Evolutionary conservation across 495 filamentous ascomycete species (phyloP), one percentile per base, ranked within the genome.

Genomic region (Penicillium maclennaniae): DNA sequence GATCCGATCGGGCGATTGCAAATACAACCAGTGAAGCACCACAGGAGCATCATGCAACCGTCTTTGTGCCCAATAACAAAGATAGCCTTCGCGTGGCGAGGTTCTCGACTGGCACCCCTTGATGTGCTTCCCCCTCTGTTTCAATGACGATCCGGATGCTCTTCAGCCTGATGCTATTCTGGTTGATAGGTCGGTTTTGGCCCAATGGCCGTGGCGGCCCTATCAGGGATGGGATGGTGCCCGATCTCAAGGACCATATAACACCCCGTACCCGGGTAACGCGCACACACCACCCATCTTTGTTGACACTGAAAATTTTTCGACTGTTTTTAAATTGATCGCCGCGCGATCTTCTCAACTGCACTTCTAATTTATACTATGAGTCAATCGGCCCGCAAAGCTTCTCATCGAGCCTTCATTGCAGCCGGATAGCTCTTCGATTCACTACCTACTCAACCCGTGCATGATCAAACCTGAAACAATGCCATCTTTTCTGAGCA

Each of bases 221-320:
- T 67, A 67, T 67, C 53, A 62, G 48, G 48, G 45, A 20, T 26
- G 44, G 58, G 46, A 44, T 64, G 61, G 44, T 67, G 63, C 61
- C 63, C 63, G 61, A 67, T 40, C 16, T 40, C 19, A 40, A 64
- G 49, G 47, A 49, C 47, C 47, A 51, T 67, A 67, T 64, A 62
- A 14, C 60, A 59, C 53, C 60, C 52, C 47, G 50, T 28, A 14
- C 49, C 60, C 49, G 37, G 40, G 45, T 31, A 23, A 45, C 63
- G 43, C 53, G 47, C 61, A 46, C 34, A 51, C 42, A 42, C 23
- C 42, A 39, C 49, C 21, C 17, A 45, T 20, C 58, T 67, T 60
- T 67, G 58, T 62, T 53, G 44, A 58, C 39, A 48, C 23, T 45
- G 50, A 51, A 51, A 42, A 50, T 48, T 43, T 53, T 55, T 28